Base-by-base conservation (phyloP, 352 stramenopile species). In the Pythium scleroteichum region DNA sequence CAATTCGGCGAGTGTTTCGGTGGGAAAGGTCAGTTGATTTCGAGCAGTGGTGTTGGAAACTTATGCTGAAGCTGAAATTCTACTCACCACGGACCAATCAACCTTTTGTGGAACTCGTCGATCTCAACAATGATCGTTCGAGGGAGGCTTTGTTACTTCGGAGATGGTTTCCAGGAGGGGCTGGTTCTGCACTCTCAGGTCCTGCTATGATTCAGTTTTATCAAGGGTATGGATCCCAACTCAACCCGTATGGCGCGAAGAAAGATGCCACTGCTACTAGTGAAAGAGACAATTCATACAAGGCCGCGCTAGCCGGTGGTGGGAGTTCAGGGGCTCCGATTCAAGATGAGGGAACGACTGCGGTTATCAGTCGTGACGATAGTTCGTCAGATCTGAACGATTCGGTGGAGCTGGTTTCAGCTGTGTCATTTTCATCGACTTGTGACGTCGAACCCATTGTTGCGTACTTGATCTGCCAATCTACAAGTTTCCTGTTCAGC, bases 1-100 rank as follows among this genome's bases (percentile, higher is more conserved):
- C 84, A 2, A 87, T 93, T 67, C 76, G 78, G 7, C 82, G 82
- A 4, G 82, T 81, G 1, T 73, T 93, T 23, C 89, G 84, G 63
- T 58, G 90, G 9, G 76, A 79, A 29, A 66, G 76, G 41, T 77
- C 68, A 3, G 73, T 95, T 10, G 81, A 95, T 61, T 94, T 95
- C 47, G 73, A 87, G 22, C 76, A 82, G 12, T 95, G 86, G 86
- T 93, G 84, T 61, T 95, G 86, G 86, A 85, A 79, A 53, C 46
- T 93, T 2, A 88, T 95, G 62, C 73, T 94, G 1, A 92, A 90
- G 59, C 70, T 95, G 39, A 75, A 79, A 16, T 94, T 95, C 68
- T 91, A 95, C 58, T 90, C 82, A 9, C 79, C 79, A 1, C 72
- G 71, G 20, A 82, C 77, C 0, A 79, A 90, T 23, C 68, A 88